phyloP scores from a whole-genome alignment of 257 asterid species.

The Plantago major region DNA sequence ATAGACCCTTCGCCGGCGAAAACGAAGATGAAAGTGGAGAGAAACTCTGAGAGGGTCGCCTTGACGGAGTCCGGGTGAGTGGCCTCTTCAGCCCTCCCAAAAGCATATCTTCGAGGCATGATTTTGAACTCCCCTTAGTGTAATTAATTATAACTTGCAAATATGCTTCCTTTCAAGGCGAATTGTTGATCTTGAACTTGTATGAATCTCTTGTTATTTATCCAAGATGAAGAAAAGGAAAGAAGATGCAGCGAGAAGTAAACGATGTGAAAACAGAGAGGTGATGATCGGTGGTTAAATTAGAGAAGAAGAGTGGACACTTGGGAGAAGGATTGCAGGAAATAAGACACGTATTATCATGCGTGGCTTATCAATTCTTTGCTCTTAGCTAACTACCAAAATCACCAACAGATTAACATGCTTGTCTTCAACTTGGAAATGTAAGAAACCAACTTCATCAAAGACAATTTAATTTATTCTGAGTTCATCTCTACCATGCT shows the following conservation, averaged over 20 bases:
- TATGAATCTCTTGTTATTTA: no score
- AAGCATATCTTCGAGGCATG: constrained; percentile 74
- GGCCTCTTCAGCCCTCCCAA: constrained; percentile 86
- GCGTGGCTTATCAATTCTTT: constrained; percentile 28
- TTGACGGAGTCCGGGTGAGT: constrained; percentile 84
- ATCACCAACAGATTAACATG: constrained; percentile 8
- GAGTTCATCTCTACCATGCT: not conserved
- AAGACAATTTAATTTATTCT: not conserved
- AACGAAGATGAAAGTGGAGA: constrained; percentile 83
- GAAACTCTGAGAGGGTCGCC: constrained; percentile 79
- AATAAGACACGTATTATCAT: constrained; percentile 58
- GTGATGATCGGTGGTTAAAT: constrained; percentile 9
- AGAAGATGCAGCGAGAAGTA: not conserved
- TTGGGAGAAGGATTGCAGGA: constrained; percentile 63
- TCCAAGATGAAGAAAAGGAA: not conserved
- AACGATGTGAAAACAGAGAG: not conserved
- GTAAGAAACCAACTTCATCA: not conserved
- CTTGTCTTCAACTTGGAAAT: not conserved
- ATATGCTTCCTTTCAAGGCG: no score
- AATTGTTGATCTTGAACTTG: no score
- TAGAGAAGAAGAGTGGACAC: constrained; percentile 51
- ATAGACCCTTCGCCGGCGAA: constrained; percentile 88
- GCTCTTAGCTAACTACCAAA: not conserved
- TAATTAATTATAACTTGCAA: no score
- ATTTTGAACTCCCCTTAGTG: not conserved